These are phyloP conservation scores for Pleurotus tuber-regium DNA, from an alignment of 768 basidiomycete species.

Conservation along the genomic window DNA sequence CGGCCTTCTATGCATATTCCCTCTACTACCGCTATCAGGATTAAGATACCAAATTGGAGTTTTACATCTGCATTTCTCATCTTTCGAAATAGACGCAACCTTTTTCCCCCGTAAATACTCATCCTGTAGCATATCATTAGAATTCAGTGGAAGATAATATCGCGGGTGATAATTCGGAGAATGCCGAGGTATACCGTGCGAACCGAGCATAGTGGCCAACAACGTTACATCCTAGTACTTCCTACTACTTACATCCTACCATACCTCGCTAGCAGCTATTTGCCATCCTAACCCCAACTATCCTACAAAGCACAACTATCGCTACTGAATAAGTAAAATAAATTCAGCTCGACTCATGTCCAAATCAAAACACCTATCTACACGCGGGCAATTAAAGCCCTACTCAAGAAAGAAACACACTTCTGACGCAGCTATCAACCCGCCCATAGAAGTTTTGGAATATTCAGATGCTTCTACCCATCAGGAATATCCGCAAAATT, in stretches of 20 bases:
- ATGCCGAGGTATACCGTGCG: background rate
- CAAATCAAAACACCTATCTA: background rate
- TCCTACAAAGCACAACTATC: no score
- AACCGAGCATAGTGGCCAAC: background rate
- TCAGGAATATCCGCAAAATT: no score
- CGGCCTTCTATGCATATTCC: background rate
- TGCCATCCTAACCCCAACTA: background rate
- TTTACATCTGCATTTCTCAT: no score
- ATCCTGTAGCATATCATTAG: no score
- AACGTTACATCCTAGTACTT: no score
- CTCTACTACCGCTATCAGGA: background rate
- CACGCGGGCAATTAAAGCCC: background rate
- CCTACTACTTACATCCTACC: conserved; percentile 1
- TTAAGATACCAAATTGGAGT: no score
- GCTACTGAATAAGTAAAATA: no score
- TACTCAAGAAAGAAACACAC: background rate
- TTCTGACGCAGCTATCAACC: background rate
- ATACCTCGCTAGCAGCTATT: background rate
- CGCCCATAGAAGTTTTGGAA: background rate
- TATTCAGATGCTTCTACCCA: background rate
- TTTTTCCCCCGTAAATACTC: no score
- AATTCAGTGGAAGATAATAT: no score
- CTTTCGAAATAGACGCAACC: no score
- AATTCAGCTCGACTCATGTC: background rate
- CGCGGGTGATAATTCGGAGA: background rate